Base-by-base conservation (phyloP, 805 yeast genomes). In the Zygotorulaspora danielsina region DNA sequence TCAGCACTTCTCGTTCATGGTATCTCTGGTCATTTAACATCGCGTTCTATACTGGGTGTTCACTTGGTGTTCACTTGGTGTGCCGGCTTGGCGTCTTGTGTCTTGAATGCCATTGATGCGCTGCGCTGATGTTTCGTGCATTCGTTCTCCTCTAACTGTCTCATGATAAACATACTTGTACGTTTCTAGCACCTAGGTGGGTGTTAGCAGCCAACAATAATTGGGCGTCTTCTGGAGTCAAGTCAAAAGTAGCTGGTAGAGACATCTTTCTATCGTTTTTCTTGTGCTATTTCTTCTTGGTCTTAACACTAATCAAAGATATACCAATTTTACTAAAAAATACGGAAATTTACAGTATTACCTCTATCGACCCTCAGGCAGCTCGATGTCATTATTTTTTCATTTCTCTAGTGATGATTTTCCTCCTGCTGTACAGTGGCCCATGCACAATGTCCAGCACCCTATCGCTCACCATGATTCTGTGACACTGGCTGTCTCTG, bases 151-250 rank as follows among this genome's bases (percentile, higher is more conserved):
- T 31, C 19, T 19, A 17, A n/a, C 16, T 17, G 31, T 10, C 11
- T 3, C 12, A 13, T 19, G 8, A 19, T 17, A 15, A 63, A 79
- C 89, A 75, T 81, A 84, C 95, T 79, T 89, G 97, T 73, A 90
- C 95, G 87, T 93, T 93, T 87, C 93, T 93, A 72, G 97, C 82
- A 75, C 98, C 98, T 72, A 93, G 84, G 81, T 93, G 98, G 67
- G 82, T 86, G 87, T 90, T 90, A 72, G 98, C 98, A 72, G 98
- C 97, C 78, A 93, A 83, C 75, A 93, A 81, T 72, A 90, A 85
- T 81, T 93, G 93, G 77, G 95, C 95, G 76, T 89, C 97, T 78
- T 87, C 96, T 73, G 88, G 87, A 72, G 96, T 87, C 74, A 85
- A 82, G 72, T 81, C 86, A 75, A 83, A 81, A 66, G 86, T 76